Evolutionary conservation across 805 yeast species (phyloP).

Genomic region (Candida suzukii): DNA sequence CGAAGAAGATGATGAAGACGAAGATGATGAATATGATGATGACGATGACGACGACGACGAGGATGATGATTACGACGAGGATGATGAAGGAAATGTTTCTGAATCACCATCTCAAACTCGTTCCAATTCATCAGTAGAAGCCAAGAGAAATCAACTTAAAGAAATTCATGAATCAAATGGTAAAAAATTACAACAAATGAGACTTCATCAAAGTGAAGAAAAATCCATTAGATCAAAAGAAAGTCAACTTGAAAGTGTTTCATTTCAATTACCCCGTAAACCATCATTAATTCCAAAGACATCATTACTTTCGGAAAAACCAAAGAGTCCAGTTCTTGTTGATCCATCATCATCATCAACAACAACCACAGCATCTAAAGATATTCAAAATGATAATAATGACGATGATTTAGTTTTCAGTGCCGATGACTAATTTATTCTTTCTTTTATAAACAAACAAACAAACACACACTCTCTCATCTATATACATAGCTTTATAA

Average conservation of each 20-base stretch:
- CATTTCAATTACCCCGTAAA: constrained; percentile 14
- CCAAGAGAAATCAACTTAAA: neutral
- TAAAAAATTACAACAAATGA: neutral
- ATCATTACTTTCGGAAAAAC: neutral
- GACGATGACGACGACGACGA: constrained; percentile 2
- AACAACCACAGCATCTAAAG: constrained; percentile 88
- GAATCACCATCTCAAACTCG: no score
- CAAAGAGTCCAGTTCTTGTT: constrained; percentile 3
- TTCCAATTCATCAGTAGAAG: neutral
- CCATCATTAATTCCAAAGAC: constrained; percentile 2
- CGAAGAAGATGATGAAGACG: constrained; percentile 31
- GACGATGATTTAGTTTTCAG: constrained; percentile 62
- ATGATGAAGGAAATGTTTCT: constrained; percentile 6
- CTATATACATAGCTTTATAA: no score
- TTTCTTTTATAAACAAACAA: constrained; percentile 5
- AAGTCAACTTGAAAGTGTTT: constrained; percentile 7
- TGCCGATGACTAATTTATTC: constrained; percentile 26
- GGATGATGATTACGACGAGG: constrained; percentile 2
- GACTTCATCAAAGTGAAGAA: neutral
- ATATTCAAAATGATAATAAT: constrained; percentile 50
- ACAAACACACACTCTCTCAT: no score
- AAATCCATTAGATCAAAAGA: neutral
- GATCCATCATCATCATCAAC: constrained; percentile 27
- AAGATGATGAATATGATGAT: constrained; percentile 14
- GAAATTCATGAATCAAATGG: neutral